These are phyloP conservation scores for Chrysoporthe deuterocubensis DNA, from an alignment of 2,329 filamentous ascomycete genomes.

Conservation along the genomic window DNA sequence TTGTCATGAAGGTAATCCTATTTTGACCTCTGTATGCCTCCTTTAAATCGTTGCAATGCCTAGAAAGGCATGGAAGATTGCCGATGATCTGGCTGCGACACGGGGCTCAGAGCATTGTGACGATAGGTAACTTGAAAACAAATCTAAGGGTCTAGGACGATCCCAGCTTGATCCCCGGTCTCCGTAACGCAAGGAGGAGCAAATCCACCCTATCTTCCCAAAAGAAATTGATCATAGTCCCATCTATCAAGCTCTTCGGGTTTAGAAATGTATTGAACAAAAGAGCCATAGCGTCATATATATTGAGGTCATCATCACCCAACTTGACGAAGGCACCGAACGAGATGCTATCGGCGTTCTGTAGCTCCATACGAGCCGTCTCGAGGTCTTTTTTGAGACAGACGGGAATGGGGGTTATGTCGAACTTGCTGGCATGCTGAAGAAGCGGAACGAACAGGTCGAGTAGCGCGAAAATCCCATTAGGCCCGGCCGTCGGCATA, in stretches of 20 bases:
- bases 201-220: background rate
- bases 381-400: conserved; percentile 6
- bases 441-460: conserved; percentile 4
- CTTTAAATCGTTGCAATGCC: too few relatives aligned
- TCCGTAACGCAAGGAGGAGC: background rate
- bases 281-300: conserved; percentile 7
- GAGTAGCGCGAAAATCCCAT: background rate
- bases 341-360: conserved; percentile 1
- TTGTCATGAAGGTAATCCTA: too few relatives aligned
- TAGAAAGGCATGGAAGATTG: background rate
- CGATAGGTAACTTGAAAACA: conserved; percentile 3
- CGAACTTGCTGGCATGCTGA: conserved; percentile 5
- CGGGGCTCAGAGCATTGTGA: background rate
- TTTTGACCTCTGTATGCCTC: too few relatives aligned
- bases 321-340: conserved; percentile 1
- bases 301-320: conserved; percentile 3
- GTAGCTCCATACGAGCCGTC: conserved; percentile 9
- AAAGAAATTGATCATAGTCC: background rate
- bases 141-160: background rate
- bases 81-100: background rate
- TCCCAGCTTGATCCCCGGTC: background rate
- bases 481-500: background rate
- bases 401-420: background rate
- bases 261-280: conserved; percentile 10
- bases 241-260: conserved; percentile 4